Conservation (phyloP, 2,329 filamentous ascomycete species). For the Kalmusia sp. region DNA sequence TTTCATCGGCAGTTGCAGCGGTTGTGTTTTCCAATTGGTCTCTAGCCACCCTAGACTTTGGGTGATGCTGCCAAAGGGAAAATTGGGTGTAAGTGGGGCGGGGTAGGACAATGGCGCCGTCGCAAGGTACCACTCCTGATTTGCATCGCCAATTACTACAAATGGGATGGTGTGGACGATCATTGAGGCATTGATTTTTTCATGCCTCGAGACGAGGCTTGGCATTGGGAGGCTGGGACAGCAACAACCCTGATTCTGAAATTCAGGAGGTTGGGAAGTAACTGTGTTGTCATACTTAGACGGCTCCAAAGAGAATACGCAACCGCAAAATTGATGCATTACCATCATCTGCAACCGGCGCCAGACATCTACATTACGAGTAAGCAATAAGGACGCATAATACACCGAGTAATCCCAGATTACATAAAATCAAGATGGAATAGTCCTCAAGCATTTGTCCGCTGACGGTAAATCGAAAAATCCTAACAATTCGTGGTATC, state of each 20-base stretch:
- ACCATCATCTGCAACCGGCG: not conserved
- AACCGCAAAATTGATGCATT: slow-evolving; percentile 3
- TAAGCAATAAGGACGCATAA: not conserved
- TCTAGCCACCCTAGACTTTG: not conserved
- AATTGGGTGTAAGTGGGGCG: not conserved
- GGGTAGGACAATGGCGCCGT: not conserved
- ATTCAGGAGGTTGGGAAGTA: no score
- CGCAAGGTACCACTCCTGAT: slow-evolving; percentile 1
- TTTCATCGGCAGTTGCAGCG: not conserved
- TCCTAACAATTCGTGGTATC: not conserved
- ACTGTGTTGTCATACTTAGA: no score
- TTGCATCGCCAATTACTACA: not conserved
- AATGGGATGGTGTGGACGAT: not conserved
- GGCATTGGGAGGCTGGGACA: no score
- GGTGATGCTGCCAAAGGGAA: not conserved
- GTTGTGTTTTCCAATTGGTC: not conserved
- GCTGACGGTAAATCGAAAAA: no score
- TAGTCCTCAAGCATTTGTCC: no score
- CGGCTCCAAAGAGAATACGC: no score
- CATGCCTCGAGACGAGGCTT: no score
- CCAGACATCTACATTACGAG: not conserved
- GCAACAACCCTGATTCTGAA: no score
- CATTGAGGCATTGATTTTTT: no score
- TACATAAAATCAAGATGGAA: no score
- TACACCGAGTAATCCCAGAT: no score